Evolutionary conservation across 805 yeast genomes (phyloP), one percentile per base, ranked within the genome.

Genomic region (Ogataea degrootiae): DNA sequence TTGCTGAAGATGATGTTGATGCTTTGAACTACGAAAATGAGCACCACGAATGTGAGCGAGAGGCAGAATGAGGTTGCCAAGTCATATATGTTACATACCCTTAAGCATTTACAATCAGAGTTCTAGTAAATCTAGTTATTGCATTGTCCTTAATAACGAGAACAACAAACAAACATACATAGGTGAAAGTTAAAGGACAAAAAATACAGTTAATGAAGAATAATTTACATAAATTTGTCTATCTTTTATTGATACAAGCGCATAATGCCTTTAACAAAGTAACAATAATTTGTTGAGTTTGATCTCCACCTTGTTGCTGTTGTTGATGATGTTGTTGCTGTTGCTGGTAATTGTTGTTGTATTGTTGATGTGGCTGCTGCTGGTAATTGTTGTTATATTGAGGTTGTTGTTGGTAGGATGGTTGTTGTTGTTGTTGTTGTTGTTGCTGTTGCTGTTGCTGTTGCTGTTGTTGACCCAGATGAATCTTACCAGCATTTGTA

Each of bases 1-100:
- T 73, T 0, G 72, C 76, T 0, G 64, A 65, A 4, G 75, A 72
- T 43, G 80, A 76, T 41, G 5, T 17, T 12, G 56, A 52, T 31
- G 58, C 56, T 2, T n/a, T 37, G 5, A 35, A 43, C 11, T 46
- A 42, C 12, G 31, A 8, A 11, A 26, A 9, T 26, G 12, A 26
- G 11, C 31, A 26, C 31, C 31, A 26, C 12, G 31, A 9, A 19
- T 19, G 21, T 9, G 11, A 26, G 12, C 31, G 31, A 26, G 31
- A 26, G 31, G 31, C 31, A 26, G 9, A 11, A 26, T 26, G 12
- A 5, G 31, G 11, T 26, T 6, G 12, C 31, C 12, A 26, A 26
- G 31, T 9, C 11, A 26, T 26, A 2, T 3, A 26, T 26, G 11
- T 5, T 9, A 26, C 11, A 8, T 26, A 26, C 31, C 31, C 12